A percentile compares a stretch with the other conserved stretches of the same genome.
These are phyloP conservation scores for Phytopythium aichiense DNA, from an alignment of 352 stramenopile species.

Conservation along the genomic window DNA sequence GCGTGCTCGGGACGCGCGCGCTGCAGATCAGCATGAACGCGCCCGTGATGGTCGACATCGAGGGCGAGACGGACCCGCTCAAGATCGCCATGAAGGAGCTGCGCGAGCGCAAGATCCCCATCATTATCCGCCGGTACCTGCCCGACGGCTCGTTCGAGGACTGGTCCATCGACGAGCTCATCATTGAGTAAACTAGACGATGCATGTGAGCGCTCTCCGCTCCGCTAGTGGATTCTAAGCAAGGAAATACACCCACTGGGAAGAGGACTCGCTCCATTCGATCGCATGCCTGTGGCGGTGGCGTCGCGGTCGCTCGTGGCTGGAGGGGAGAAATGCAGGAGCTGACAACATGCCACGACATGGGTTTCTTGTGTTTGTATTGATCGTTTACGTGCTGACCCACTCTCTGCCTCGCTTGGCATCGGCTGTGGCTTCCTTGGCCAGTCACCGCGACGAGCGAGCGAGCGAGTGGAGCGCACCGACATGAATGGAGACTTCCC, in stretches of 20 bases:
- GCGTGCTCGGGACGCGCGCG: constrained; percentile 97
- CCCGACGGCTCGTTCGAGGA: constrained; percentile 99
- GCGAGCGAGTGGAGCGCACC: neutral
- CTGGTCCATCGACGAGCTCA: constrained; percentile 99
- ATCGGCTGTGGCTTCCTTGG: neutral
- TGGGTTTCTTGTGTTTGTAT: constrained; percentile 1
- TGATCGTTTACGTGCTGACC: neutral
- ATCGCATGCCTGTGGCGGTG: neutral
- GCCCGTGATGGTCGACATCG: constrained; percentile 95
- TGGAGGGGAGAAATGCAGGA: neutral
- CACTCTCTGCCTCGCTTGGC: neutral
- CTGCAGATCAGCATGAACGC: constrained; percentile 99
- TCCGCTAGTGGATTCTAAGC: neutral
- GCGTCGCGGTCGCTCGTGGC: no score
- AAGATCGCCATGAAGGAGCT: constrained; percentile 99
- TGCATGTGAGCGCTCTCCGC: constrained; percentile 3
- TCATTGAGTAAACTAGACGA: constrained; percentile 91
- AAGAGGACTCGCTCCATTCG: neutral
- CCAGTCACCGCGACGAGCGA: neutral
- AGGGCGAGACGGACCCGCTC: constrained; percentile 98
- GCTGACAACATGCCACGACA: neutral
- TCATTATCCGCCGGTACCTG: constrained; percentile 99
- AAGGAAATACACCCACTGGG: constrained; percentile 1
- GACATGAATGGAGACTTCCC: neutral
- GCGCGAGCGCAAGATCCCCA: constrained; percentile 98